Conservation (phyloP, 164 flowering plant species). For the Tetrastigma voinierianum region DNA sequence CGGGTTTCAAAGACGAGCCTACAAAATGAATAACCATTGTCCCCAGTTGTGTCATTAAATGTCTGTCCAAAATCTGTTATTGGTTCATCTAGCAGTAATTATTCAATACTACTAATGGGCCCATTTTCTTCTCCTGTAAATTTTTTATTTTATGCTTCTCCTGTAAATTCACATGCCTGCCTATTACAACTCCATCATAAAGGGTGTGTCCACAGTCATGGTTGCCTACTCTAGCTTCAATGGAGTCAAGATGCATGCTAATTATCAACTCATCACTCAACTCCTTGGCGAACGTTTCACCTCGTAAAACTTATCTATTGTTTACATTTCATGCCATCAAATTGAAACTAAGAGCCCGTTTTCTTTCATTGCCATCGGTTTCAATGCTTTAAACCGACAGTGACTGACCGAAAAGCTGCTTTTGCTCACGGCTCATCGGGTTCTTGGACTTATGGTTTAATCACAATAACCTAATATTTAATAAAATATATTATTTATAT, state of each 20-base stretch:
- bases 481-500: too few relatives aligned
- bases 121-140: too few relatives aligned
- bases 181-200: slow-evolving; percentile 23
- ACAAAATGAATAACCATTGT: too few relatives aligned
- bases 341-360: background rate
- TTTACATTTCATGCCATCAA: background rate
- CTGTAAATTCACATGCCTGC: slow-evolving; percentile 38
- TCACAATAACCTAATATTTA: too few relatives aligned
- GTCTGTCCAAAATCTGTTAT: too few relatives aligned
- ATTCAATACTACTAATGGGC: too few relatives aligned
- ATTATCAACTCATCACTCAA: slow-evolving; percentile 22
- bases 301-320: slow-evolving; percentile 20
- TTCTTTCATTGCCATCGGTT: background rate
- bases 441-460: too few relatives aligned
- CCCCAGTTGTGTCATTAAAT: too few relatives aligned
- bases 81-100: too few relatives aligned
- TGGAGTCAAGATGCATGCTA: slow-evolving; percentile 37
- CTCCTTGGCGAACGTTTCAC: slow-evolving; percentile 27
- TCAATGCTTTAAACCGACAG: slow-evolving; percentile 38
- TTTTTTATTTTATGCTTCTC: background rate
- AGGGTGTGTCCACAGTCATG: slow-evolving; percentile 36
- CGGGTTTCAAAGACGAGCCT: too few relatives aligned
- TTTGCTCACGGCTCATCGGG: too few relatives aligned
- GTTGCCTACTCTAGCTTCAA: slow-evolving; percentile 39
- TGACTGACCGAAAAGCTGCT: slow-evolving; percentile 33